These are phyloP conservation scores for Leucaena leucocephala DNA, from an alignment of 306 rosid species.

Conservation along the genomic window DNA sequence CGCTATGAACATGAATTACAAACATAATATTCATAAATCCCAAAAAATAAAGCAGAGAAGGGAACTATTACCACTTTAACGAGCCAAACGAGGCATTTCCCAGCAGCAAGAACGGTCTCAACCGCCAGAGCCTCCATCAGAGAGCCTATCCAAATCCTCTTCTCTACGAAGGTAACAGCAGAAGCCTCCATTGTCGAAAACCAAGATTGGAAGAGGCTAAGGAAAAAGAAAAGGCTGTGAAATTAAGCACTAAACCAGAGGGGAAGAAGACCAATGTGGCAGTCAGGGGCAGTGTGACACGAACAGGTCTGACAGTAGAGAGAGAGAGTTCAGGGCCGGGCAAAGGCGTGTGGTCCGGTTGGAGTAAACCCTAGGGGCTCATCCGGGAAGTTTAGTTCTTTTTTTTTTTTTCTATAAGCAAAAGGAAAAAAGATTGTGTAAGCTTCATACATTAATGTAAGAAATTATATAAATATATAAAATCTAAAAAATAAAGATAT, in stretches of 20 bases:
- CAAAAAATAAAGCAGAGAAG: background rate
- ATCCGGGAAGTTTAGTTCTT: background rate
- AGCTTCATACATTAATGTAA: no score
- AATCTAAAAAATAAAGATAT: no score
- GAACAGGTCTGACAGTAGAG: background rate
- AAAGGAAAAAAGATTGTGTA: no score
- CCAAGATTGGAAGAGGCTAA: background rate
- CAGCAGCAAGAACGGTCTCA: constrained; percentile 45
- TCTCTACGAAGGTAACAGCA: background rate
- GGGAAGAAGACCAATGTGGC: background rate
- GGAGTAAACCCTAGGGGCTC: background rate
- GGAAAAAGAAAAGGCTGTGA: background rate
- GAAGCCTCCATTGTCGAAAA: background rate
- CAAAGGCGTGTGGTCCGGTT: background rate
- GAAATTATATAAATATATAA: no score
- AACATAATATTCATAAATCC: background rate
- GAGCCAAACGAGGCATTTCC: constrained; percentile 41
- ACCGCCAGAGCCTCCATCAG: constrained; percentile 50
- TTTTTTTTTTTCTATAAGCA: no score
- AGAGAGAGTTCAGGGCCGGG: background rate
- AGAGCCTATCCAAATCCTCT: constrained; percentile 37
- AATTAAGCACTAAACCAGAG: background rate
- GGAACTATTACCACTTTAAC: background rate
- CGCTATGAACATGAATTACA: background rate
- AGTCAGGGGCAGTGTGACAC: background rate